A percentile compares a stretch with the other conserved stretches of the same genome.
phyloP scores from a whole-genome alignment of 2,329 filamentous ascomycete species.

The Dactylellina haptotyla region DNA sequence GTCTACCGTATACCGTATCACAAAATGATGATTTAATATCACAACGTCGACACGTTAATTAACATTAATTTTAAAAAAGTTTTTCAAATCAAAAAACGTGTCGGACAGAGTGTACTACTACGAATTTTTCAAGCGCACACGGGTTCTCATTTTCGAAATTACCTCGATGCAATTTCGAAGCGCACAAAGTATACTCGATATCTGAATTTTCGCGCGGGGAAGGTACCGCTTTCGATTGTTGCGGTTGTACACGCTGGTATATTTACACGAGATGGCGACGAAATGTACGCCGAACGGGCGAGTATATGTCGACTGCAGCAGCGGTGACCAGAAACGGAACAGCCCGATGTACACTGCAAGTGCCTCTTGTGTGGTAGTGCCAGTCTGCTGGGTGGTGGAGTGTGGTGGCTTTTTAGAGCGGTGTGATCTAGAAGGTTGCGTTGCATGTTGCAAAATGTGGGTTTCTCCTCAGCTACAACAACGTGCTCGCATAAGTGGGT shows the following conservation, averaged over 20 bases:
- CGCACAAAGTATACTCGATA: background rate
- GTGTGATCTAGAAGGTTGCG: slow-evolving; percentile 28
- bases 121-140: no score
- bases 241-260: slow-evolving; percentile 20
- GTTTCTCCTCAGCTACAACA: slow-evolving; percentile 16
- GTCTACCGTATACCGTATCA: background rate
- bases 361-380: background rate
- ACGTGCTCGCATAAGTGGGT: slow-evolving; percentile 11
- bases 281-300: slow-evolving; percentile 3
- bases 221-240: slow-evolving; percentile 14
- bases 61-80: background rate
- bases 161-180: background rate
- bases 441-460: slow-evolving; percentile 45
- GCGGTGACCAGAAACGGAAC: slow-evolving; percentile 23
- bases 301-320: background rate
- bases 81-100: slow-evolving; percentile 5
- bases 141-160: no score
- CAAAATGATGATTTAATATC: background rate
- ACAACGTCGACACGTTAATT: background rate
- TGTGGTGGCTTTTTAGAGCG: slow-evolving; percentile 31
- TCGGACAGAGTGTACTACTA: slow-evolving; percentile 3
- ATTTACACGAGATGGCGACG: background rate
- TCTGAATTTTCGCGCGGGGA: slow-evolving; percentile 1
- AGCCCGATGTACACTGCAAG: background rate
- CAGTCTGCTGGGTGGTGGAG: background rate